A percentile compares a stretch with the other conserved stretches of the same genome.
These are phyloP conservation scores for Aristolochia fimbriata DNA, from an alignment of 164 flowering plant species.

Conservation along the genomic window DNA sequence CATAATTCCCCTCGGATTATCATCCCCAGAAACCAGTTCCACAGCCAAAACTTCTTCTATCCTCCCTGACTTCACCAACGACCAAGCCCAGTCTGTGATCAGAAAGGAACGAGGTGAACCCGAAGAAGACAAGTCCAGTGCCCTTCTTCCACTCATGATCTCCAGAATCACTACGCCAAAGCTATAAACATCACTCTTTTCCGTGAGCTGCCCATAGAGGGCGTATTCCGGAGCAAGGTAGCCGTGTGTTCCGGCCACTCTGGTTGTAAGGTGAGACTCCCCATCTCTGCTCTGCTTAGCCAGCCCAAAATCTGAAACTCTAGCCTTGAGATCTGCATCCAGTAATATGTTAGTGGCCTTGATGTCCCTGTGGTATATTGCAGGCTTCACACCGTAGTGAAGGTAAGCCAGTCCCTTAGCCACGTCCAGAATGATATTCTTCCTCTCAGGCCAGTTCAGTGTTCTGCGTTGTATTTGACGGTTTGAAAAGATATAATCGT, in stretches of 20 bases:
- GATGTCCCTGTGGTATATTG: constrained; percentile 67
- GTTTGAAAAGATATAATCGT: constrained; percentile 31
- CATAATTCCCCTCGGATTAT: constrained; percentile 42
- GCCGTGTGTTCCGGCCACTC: constrained; percentile 87
- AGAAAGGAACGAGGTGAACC: constrained; percentile 31
- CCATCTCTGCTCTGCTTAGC: constrained; percentile 67
- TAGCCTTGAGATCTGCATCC: constrained; percentile 62
- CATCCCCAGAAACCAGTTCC: constrained; percentile 26
- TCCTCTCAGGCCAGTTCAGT: constrained; percentile 66
- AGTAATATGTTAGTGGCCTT: constrained; percentile 75
- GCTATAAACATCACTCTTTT: constrained; percentile 85
- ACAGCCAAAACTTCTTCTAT: constrained; percentile 43
- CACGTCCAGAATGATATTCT: constrained; percentile 60
- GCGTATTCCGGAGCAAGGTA: constrained; percentile 85
- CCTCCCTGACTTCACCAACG: constrained; percentile 49
- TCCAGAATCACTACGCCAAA: constrained; percentile 73
- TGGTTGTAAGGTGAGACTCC: constrained; percentile 75
- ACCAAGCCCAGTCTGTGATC: constrained; percentile 88
- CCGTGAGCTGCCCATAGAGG: constrained; percentile 79
- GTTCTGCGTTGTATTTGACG: constrained; percentile 7
- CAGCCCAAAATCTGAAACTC: constrained; percentile 79
- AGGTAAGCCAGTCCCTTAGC: constrained; percentile 75
- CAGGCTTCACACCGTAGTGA: constrained; percentile 78
- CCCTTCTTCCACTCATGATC: constrained; percentile 79
- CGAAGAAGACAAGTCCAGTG: constrained; percentile 44